Conservation (phyloP, 2,329 filamentous ascomycete genomes). For the Exophiala aquamarina region DNA sequence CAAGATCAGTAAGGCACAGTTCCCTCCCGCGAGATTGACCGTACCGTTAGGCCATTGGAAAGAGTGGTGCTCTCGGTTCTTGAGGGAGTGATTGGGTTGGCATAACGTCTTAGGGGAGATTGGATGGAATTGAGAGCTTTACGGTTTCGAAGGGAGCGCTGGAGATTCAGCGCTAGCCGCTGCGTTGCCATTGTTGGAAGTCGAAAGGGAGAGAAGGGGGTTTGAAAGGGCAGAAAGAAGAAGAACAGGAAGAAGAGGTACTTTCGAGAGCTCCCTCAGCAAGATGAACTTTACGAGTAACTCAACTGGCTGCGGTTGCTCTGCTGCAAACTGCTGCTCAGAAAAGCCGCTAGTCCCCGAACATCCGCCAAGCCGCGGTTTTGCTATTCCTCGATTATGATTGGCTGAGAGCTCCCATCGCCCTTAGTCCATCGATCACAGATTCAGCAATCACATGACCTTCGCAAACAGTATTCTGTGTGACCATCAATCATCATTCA, state of each 20-base stretch:
- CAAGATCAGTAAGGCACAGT: slow-evolving; percentile 13
- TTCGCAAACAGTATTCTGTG: no score
- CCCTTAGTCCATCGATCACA: neutral
- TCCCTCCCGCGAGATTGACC: slow-evolving; percentile 30
- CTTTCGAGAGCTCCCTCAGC: no score
- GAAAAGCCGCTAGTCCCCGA: slow-evolving; percentile 13
- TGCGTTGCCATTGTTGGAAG: slow-evolving; percentile 76
- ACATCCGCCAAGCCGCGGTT: no score
- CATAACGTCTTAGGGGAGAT: slow-evolving; percentile 81
- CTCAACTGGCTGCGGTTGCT: no score
- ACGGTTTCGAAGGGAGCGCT: slow-evolving; percentile 85
- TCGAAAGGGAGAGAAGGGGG: neutral
- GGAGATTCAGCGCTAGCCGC: slow-evolving; percentile 93
- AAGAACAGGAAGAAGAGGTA: no score
- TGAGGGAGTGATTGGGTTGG: slow-evolving; percentile 75
- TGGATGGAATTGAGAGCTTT: slow-evolving; percentile 76
- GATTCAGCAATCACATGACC: no score
- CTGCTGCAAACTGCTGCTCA: neutral
- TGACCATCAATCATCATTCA: neutral
- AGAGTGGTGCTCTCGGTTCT: slow-evolving; percentile 96
- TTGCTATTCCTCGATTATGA: slow-evolving; percentile 14
- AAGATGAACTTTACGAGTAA: no score
- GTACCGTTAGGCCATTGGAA: slow-evolving; percentile 94
- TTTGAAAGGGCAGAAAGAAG: neutral
- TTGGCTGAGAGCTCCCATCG: slow-evolving; percentile 8